These are phyloP conservation scores for Cercospora sp. DNA, from an alignment of 2,329 filamentous ascomycete genomes.

Conservation along the genomic window DNA sequence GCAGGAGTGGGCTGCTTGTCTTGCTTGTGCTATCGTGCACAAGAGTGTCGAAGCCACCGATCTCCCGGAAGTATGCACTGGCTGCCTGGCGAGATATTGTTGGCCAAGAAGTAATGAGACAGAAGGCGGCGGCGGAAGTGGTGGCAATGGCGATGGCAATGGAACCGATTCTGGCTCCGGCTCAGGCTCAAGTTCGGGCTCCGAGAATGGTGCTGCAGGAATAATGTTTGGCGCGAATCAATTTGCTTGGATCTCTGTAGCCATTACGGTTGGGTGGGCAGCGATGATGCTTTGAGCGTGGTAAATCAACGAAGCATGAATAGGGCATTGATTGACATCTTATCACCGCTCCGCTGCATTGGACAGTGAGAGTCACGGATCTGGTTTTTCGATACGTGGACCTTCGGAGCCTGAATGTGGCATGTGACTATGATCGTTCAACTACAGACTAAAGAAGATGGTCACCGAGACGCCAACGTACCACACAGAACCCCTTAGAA, in stretches of 20 bases:
- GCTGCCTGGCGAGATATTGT: slow-evolving; percentile 20
- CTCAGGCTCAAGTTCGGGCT: not conserved
- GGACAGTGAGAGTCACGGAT: too few relatives aligned
- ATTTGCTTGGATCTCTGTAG: not conserved
- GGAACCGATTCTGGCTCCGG: not conserved
- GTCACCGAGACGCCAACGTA: too few relatives aligned
- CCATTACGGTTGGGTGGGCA: not conserved
- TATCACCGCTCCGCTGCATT: too few relatives aligned
- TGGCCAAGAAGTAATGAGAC: slow-evolving; percentile 11
- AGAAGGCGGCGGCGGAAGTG: not conserved
- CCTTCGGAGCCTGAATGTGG: too few relatives aligned
- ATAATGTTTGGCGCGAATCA: not conserved
- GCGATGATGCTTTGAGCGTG: not conserved
- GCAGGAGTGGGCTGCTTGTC: slow-evolving; percentile 17
- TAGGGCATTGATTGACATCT: too few relatives aligned
- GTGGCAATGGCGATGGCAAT: not conserved
- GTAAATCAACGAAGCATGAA: too few relatives aligned
- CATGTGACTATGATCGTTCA: too few relatives aligned
- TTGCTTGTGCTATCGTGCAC: slow-evolving; percentile 21
- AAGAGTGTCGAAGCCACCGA: slow-evolving; percentile 13
- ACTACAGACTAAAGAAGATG: too few relatives aligned
- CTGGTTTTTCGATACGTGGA: too few relatives aligned
- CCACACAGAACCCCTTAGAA: too few relatives aligned
- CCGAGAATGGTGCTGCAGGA: not conserved
- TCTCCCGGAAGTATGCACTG: slow-evolving; percentile 13